Conservation (phyloP, 306 rosid species). For the Neltuma alba region DNA sequence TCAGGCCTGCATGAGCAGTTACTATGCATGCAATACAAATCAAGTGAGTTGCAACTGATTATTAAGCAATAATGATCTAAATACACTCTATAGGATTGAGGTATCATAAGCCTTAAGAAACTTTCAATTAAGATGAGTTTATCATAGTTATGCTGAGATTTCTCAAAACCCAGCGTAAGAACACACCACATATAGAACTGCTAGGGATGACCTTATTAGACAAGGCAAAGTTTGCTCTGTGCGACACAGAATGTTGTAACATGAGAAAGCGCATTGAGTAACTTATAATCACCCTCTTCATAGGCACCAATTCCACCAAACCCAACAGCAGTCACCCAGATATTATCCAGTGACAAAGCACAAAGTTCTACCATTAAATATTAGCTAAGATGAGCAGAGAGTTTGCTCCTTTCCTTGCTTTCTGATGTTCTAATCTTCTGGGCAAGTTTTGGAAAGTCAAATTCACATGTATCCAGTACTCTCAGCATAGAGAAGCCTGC, state of each 20-base stretch:
- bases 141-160: not conserved
- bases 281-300: not conserved
- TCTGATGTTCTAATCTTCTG: not conserved
- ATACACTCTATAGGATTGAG: constrained; percentile 4
- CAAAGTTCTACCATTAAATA: not conserved
- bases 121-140: not conserved
- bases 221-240: not conserved
- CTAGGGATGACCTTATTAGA: not conserved
- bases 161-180: not conserved
- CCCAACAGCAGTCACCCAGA: not conserved
- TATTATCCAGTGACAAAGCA: too few species aligned
- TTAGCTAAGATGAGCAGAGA: not conserved
- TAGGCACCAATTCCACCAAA: not conserved
- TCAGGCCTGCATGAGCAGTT: not conserved
- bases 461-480: too few species aligned
- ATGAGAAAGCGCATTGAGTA: not conserved
- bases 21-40: too few species aligned
- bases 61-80: not conserved
- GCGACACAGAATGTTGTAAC: not conserved
- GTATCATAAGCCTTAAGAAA: not conserved
- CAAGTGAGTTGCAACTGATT: not conserved
- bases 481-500: too few species aligned
- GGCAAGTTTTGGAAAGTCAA: too few species aligned
- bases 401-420: not conserved
- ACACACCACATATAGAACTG: not conserved